A percentile compares a stretch with the other conserved stretches of the same genome.
phyloP scores from a whole-genome alignment of 2,329 filamentous ascomycete genomes.

The Cladosporium sp. region DNA sequence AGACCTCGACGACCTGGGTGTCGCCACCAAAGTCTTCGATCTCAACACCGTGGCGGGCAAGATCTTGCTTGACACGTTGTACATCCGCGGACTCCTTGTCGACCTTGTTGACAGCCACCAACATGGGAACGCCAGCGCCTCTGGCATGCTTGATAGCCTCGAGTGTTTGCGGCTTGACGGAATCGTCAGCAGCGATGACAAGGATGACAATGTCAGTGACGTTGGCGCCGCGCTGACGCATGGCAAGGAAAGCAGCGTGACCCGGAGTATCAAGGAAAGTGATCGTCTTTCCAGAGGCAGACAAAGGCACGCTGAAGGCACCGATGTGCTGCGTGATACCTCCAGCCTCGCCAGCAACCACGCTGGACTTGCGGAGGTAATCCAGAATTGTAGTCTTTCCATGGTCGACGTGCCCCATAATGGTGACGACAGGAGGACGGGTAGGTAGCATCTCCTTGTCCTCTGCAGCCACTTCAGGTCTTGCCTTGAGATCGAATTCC shows the following conservation, averaged over 20 bases:
- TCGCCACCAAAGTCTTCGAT: slow-evolving; percentile 96
- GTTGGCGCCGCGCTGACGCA: slow-evolving; percentile 92
- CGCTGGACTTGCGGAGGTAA: slow-evolving; percentile 85
- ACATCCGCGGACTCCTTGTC: slow-evolving; percentile 81
- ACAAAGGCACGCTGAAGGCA: slow-evolving; percentile 87
- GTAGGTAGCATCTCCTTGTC: slow-evolving; percentile 65
- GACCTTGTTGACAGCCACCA: slow-evolving; percentile 96
- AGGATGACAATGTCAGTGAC: slow-evolving; percentile 96
- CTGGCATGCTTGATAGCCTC: slow-evolving; percentile 95
- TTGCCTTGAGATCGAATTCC: slow-evolving; percentile 68
- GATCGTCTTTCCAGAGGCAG: slow-evolving; percentile 63
- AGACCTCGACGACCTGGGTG: slow-evolving; percentile 85
- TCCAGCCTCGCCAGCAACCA: slow-evolving; percentile 87
- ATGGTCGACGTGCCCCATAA: slow-evolving; percentile 99
- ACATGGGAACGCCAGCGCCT: slow-evolving; percentile 83
- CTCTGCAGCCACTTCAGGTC: slow-evolving; percentile 56
- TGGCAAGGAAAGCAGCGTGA: slow-evolving; percentile 90
- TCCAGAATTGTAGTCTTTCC: slow-evolving; percentile 97
- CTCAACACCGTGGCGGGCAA: slow-evolving; percentile 77
- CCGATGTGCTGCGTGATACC: slow-evolving; percentile 99
- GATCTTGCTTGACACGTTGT: slow-evolving; percentile 82
- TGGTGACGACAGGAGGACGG: slow-evolving; percentile 91
- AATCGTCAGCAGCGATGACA: slow-evolving; percentile 94
- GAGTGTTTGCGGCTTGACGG: slow-evolving; percentile 93
- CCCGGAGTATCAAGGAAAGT: slow-evolving; percentile 97